Evolutionary conservation across 345 rosid genomes (phyloP).

Genomic region (Euclidium syriacum): DNA sequence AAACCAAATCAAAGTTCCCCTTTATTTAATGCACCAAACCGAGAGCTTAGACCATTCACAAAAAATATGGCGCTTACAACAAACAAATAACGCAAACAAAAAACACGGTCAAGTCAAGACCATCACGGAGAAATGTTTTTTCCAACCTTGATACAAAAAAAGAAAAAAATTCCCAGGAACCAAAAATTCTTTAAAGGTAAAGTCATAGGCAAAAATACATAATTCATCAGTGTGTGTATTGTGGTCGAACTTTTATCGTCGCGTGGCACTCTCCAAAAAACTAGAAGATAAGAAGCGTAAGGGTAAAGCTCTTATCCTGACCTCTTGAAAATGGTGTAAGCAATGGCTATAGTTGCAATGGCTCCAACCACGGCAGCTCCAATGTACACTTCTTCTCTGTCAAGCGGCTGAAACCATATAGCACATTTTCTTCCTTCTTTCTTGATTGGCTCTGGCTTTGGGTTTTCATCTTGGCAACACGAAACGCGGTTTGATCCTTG

Average conservation of each 20-base stretch:
- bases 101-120: not conserved
- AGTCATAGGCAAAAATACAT: constrained; percentile 1
- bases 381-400: constrained; percentile 50
- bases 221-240: not conserved
- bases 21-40: not conserved
- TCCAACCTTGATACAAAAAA: too few species aligned
- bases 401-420: constrained; percentile 49
- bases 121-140: too few species aligned
- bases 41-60: not conserved
- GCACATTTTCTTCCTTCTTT: constrained; percentile 29
- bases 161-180: not conserved
- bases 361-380: constrained; percentile 69
- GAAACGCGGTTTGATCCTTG: constrained; percentile 61
- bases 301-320: constrained; percentile 37
- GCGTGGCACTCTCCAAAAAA: not conserved
- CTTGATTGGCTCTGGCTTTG: constrained; percentile 29
- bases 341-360: constrained; percentile 59
- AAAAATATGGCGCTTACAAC: not conserved
- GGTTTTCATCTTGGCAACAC: constrained; percentile 61
- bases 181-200: constrained; percentile 2
- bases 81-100: not conserved
- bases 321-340: constrained; percentile 58
- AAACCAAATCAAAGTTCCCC: not conserved
- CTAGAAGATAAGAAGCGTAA: not conserved
- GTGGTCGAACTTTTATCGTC: not conserved